phyloP scores from a whole-genome alignment of 257 asterid genomes.

The Solanum verrucosum region DNA sequence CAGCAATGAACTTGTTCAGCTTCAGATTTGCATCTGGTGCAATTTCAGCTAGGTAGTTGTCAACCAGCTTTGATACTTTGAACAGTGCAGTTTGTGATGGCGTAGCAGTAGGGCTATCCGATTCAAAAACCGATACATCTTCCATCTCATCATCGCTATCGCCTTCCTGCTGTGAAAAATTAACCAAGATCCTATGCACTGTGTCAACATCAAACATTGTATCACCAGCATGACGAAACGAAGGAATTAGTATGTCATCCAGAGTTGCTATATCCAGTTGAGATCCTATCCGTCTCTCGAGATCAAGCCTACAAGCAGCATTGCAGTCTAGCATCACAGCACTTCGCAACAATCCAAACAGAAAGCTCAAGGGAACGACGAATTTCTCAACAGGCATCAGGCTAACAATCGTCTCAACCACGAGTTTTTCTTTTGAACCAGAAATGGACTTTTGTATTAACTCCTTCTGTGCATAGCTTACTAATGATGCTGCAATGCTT shows the following conservation, averaged over 20 bases:
- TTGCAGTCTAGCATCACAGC: constrained; percentile 75
- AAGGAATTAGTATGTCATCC: constrained; percentile 86
- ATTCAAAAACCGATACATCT: constrained; percentile 63
- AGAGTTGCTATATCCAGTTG: constrained; percentile 73
- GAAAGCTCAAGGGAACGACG: constrained; percentile 64
- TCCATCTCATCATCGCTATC: constrained; percentile 79
- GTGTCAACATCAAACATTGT: constrained; percentile 85
- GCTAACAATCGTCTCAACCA: constrained; percentile 75
- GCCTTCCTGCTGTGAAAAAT: constrained; percentile 61
- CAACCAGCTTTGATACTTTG: constrained; percentile 77
- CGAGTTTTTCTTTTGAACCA: constrained; percentile 43
- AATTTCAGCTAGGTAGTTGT: constrained; percentile 75
- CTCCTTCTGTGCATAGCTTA: constrained; percentile 70
- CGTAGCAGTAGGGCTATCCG: constrained; percentile 58
- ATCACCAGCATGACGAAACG: constrained; percentile 68
- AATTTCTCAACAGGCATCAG: constrained; percentile 81
- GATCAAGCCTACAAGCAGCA: constrained; percentile 60
- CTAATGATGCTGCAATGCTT: constrained; percentile 85
- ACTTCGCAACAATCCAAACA: constrained; percentile 70
- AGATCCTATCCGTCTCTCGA: constrained; percentile 80
- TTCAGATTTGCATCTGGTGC: constrained; percentile 89
- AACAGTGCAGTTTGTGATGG: constrained; percentile 72
- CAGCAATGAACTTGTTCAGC: constrained; percentile 69
- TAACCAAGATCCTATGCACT: constrained; percentile 64
- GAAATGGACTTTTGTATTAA: constrained; percentile 46